Conservation (phyloP, 768 basidiomycete species). For the Panus rudis region DNA sequence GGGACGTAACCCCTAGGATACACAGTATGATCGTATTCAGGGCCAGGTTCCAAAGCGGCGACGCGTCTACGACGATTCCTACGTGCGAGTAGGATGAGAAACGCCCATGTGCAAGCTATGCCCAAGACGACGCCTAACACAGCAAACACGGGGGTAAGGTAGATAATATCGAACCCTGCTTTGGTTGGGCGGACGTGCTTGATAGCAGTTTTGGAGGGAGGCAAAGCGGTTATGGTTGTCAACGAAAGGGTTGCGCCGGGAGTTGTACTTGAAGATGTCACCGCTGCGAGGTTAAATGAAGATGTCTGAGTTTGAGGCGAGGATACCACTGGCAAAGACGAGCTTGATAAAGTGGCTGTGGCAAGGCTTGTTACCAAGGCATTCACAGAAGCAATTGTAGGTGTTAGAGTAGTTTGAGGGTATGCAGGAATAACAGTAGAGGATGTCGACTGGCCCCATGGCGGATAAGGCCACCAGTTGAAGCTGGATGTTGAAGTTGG, state of each 20-base stretch:
- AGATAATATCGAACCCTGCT: slow-evolving; percentile 17
- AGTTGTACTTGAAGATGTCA: background rate
- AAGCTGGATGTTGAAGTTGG: slow-evolving; percentile 14
- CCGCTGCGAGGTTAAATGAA: background rate
- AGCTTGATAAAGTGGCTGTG: background rate
- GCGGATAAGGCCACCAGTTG: slow-evolving; percentile 29
- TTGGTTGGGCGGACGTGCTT: background rate
- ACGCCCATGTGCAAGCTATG: slow-evolving; percentile 14
- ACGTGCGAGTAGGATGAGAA: slow-evolving; percentile 13
- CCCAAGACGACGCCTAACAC: slow-evolving; percentile 20
- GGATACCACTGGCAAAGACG: background rate
- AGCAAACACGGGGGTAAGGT: slow-evolving; percentile 24
- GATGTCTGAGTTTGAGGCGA: background rate
- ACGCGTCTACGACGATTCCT: background rate
- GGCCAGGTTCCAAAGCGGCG: slow-evolving; percentile 18
- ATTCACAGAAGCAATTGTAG: background rate
- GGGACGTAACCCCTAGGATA: background rate
- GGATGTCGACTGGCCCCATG: slow-evolving; percentile 18
- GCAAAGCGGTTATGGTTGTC: slow-evolving; percentile 17
- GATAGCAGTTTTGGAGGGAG: slow-evolving; percentile 16
- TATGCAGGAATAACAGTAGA: background rate
- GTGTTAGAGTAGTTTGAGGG: background rate
- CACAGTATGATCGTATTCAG: slow-evolving; percentile 16
- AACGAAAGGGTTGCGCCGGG: background rate
- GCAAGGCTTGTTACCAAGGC: background rate